Evolutionary conservation across 306 rosid species (phyloP).

Genomic region (Medicago lupulina): DNA sequence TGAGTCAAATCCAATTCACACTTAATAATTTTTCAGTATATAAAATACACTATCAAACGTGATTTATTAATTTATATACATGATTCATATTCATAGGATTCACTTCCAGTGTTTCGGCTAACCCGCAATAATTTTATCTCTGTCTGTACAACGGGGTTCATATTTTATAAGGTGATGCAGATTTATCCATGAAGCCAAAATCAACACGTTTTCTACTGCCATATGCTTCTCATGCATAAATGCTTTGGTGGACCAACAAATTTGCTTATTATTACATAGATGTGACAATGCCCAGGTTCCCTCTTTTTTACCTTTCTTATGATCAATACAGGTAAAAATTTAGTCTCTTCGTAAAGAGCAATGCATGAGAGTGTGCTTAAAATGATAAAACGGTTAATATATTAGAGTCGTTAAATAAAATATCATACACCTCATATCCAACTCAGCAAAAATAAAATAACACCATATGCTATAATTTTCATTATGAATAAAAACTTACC

Average conservation of each 20-base stretch:
- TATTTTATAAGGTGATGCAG: slow-evolving; percentile 27
- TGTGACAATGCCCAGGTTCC: neutral
- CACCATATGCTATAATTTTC: no score
- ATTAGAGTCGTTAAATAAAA: no score
- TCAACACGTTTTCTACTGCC: slow-evolving; percentile 34
- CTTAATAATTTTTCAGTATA: no score
- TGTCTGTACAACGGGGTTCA: slow-evolving; percentile 43
- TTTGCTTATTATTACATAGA: neutral
- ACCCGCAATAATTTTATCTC: slow-evolving; percentile 2
- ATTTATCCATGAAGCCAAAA: slow-evolving; percentile 8
- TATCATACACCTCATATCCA: no score
- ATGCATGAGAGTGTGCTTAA: no score
- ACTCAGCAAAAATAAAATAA: no score
- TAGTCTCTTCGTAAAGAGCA: no score
- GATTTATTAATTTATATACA: no score
- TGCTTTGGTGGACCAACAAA: slow-evolving; percentile 27
- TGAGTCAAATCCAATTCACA: no score
- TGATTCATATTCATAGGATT: slow-evolving; percentile 17
- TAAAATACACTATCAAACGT: no score
- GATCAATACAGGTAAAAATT: neutral
- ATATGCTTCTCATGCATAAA: slow-evolving; percentile 21
- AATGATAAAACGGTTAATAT: no score
- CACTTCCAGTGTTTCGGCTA: neutral
- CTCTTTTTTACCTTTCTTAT: neutral
- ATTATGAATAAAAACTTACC: no score